Evolutionary conservation across 2,329 filamentous ascomycete genomes (phyloP).

Genomic region (Diaporthe longicolla): DNA sequence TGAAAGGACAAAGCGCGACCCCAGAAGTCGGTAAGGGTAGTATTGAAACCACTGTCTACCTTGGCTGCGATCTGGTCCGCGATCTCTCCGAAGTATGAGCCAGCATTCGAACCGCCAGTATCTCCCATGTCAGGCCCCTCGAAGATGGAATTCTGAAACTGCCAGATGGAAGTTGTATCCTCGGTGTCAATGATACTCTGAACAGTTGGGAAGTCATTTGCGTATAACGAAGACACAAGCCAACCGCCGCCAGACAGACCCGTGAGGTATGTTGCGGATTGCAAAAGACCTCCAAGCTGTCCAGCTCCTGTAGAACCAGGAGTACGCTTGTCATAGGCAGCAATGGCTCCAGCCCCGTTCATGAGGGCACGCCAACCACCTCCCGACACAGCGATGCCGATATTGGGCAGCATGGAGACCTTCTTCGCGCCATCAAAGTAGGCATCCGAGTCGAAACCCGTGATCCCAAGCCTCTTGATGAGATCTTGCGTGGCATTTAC

Average conservation of each 20-base stretch:
- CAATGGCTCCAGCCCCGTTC: constrained; percentile 83
- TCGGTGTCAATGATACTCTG: constrained; percentile 62
- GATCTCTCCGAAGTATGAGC: constrained; percentile 72
- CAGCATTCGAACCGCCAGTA: constrained; percentile 47
- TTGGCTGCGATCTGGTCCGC: constrained; percentile 72
- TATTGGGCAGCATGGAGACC: constrained; percentile 65
- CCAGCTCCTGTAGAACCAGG: constrained; percentile 71
- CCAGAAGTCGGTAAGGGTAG: constrained; percentile 90
- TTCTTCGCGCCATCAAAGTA: constrained; percentile 81
- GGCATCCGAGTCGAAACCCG: constrained; percentile 77
- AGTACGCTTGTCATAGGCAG: constrained; percentile 85
- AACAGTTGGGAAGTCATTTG: constrained; percentile 87
- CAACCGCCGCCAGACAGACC: constrained; percentile 88
- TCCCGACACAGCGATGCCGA: constrained; percentile 84
- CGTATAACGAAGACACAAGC: constrained; percentile 86
- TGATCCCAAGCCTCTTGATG: constrained; percentile 80
- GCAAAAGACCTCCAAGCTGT: constrained; percentile 84
- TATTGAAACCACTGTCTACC: constrained; percentile 72
- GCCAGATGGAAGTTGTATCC: constrained; percentile 55
- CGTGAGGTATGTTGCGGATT: constrained; percentile 84
- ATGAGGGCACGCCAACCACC: constrained; percentile 88
- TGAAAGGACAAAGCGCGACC: constrained; percentile 87
- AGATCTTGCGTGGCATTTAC: constrained; percentile 80
- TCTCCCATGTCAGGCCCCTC: constrained; percentile 49
- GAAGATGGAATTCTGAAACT: constrained; percentile 54